Conservation (phyloP, 2,329 filamentous ascomycete species). For the Fusarium torreyae region DNA sequence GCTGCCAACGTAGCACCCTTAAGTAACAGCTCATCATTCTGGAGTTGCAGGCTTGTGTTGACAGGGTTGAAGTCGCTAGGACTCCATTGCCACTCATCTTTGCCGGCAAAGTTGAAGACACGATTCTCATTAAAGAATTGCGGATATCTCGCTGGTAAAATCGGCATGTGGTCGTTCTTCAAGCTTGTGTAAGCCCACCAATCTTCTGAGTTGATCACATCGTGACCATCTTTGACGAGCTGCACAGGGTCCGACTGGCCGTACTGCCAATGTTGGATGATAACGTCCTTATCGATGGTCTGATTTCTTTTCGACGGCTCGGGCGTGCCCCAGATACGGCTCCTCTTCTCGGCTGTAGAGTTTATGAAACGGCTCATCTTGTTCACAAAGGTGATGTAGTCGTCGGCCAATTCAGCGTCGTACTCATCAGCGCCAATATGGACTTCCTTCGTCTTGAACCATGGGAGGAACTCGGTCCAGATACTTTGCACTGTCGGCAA, state of each 20-base stretch:
- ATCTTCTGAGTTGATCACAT: conserved; percentile 29
- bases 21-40: not conserved
- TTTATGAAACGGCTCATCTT: conserved; percentile 32
- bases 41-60: conserved; percentile 14
- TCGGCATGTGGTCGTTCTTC: conserved; percentile 34
- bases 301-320: conserved; percentile 28
- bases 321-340: conserved; percentile 25
- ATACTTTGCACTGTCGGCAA: conserved; percentile 22
- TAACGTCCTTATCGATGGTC: conserved; percentile 7
- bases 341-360: conserved; percentile 7
- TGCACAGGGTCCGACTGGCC: conserved; percentile 23
- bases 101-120: conserved; percentile 7
- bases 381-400: conserved; percentile 31
- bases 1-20: conserved; percentile 13
- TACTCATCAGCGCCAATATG: conserved; percentile 32
- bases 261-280: conserved; percentile 35
- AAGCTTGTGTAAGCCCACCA: conserved; percentile 36
- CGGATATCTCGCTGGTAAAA: conserved; percentile 20
- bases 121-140: conserved; percentile 33
- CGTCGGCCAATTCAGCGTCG: conserved; percentile 23
- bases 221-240: conserved; percentile 20
- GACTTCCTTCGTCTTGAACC: conserved; percentile 24
- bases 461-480: conserved; percentile 19
- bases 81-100: conserved; percentile 22
- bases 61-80: conserved; percentile 20